Evolutionary conservation across 768 basidiomycete species (phyloP).

Genomic region (Lenzites betulinus): DNA sequence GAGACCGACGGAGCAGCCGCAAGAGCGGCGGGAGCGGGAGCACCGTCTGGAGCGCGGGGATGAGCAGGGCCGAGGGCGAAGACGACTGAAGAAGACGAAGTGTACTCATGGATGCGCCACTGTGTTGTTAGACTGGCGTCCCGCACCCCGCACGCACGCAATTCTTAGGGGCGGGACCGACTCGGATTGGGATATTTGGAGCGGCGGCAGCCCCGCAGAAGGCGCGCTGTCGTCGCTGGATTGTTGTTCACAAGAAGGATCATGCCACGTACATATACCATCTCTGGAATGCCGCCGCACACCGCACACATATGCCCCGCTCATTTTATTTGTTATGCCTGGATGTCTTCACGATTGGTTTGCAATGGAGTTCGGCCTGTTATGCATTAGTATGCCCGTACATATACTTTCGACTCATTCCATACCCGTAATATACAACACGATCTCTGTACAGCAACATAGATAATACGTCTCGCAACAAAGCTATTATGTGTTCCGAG

Average conservation of each 20-base stretch:
- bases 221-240: not conserved
- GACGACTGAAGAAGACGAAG: conserved; percentile 28
- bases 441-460: conserved; percentile 4
- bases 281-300: conserved; percentile 11
- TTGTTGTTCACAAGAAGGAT: not conserved
- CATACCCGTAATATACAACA: conserved; percentile 20
- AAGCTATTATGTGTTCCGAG: not conserved
- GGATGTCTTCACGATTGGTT: not conserved
- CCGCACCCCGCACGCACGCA: no score
- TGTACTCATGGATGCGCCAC: conserved; percentile 10
- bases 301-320: conserved; percentile 2
- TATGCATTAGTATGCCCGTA: conserved; percentile 19
- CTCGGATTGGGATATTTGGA: conserved; percentile 7
- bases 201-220: not conserved
- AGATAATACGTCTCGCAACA: conserved; percentile 9
- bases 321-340: not conserved
- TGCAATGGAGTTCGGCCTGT: not conserved
- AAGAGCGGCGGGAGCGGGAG: conserved; percentile 67
- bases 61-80: conserved; percentile 59
- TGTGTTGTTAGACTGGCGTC: conserved; percentile 13
- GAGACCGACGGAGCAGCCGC: conserved; percentile 59
- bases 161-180: conserved; percentile 8
- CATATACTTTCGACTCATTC: conserved; percentile 4
- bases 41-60: conserved; percentile 87
- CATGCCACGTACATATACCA: conserved; percentile 19